phyloP scores from a whole-genome alignment of 2,329 filamentous ascomycete species.

The Arthrinium puccinioides region DNA sequence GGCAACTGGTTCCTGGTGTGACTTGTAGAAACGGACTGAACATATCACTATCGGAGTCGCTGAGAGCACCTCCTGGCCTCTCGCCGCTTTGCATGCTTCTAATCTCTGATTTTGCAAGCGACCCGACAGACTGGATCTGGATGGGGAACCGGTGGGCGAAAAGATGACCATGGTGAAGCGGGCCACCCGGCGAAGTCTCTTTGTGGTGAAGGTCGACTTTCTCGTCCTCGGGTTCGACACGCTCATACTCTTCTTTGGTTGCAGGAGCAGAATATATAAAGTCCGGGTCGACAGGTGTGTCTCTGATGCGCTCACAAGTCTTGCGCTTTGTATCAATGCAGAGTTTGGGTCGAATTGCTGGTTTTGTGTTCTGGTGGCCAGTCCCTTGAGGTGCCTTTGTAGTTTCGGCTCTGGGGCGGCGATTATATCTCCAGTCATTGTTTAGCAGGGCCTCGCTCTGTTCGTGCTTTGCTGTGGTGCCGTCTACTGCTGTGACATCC shows the following conservation, averaged over 20 bases:
- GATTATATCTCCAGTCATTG: conserved; percentile 6
- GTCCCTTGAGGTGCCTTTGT: conserved; percentile 9
- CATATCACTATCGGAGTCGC: too few species aligned
- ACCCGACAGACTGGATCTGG: too few species aligned
- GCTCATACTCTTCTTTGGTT: conserved; percentile 8
- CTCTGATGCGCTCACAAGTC: conserved; percentile 4
- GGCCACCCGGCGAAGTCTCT: too few species aligned
- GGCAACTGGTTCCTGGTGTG: too few species aligned
- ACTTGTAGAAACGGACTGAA: too few species aligned
- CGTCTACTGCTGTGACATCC: neutral
- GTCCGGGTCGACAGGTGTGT: conserved; percentile 14
- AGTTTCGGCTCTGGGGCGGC: neutral
- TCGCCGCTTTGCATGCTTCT: too few species aligned
- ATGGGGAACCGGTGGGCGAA: too few species aligned
- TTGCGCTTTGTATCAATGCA: conserved; percentile 9
- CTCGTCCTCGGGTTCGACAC: neutral
- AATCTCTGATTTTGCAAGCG: too few species aligned
- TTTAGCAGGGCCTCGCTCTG: conserved; percentile 4
- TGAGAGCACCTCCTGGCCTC: too few species aligned
- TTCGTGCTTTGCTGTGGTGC: conserved; percentile 2
- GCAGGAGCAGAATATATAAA: conserved; percentile 21
- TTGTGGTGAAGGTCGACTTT: too few species aligned
- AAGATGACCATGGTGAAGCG: too few species aligned
- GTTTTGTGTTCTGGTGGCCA: conserved; percentile 5
- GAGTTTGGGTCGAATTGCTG: conserved; percentile 10